Evolutionary conservation across 208 protist genomes (phyloP).

Genomic region (Trichomonas tenax): DNA sequence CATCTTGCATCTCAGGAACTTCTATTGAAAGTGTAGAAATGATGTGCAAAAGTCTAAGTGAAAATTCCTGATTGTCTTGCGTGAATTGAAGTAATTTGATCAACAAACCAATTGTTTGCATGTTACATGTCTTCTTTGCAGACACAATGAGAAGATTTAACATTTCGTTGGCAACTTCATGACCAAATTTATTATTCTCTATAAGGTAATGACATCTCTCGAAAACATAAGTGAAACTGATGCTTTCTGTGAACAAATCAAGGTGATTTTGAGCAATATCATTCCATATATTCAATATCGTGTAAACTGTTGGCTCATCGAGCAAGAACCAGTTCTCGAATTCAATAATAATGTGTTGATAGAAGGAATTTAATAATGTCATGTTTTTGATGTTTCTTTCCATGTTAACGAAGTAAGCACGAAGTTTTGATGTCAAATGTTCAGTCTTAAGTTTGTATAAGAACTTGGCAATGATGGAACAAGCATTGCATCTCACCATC

Average conservation of each 20-base stretch:
- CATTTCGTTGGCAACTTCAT: not conserved
- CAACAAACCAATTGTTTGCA: not conserved
- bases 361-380: not conserved
- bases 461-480: not conserved
- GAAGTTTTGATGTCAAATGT: not conserved
- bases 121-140: not conserved
- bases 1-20: not conserved
- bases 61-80: not conserved
- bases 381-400: not conserved
- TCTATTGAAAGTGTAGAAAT: not conserved
- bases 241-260: not conserved
- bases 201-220: not conserved
- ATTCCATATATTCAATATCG: not conserved
- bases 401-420: not conserved
- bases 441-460: not conserved
- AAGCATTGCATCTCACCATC: not conserved
- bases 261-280: not conserved
- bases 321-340: not conserved
- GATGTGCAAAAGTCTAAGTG: not conserved
- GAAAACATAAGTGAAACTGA: not conserved
- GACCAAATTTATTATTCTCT: not conserved
- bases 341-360: not conserved
- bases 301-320: not conserved
- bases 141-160: not conserved
- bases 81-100: not conserved